phyloP scores from a whole-genome alignment of 2,329 filamentous ascomycete species.

The Talaromyces amestolkiae region DNA sequence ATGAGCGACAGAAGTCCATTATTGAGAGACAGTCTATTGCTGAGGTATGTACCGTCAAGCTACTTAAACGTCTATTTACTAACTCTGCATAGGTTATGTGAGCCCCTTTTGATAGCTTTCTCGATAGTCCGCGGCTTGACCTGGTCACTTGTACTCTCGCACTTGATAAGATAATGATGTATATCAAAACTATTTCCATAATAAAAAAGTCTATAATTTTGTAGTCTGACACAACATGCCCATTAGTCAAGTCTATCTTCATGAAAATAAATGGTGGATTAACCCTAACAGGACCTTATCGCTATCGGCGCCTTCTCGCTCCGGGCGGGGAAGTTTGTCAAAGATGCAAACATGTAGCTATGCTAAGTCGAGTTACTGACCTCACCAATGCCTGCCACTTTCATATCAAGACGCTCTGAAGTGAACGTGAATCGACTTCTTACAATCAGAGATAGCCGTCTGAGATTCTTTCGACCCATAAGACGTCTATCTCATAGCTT shows the following conservation, averaged over 20 bases:
- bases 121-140: background rate
- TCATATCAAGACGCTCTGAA: background rate
- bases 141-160: background rate
- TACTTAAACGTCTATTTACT: background rate
- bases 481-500: background rate
- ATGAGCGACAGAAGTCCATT: constrained; percentile 80
- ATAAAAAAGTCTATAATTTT: no score
- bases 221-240: background rate
- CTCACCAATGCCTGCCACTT: background rate
- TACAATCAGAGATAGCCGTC: background rate
- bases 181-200: no score
- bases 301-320: background rate
- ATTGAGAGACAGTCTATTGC: constrained; percentile 66
- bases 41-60: constrained; percentile 38
- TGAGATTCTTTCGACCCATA: background rate
- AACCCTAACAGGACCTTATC: background rate
- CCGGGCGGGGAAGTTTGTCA: constrained; percentile 7
- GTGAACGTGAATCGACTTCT: background rate
- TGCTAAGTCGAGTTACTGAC: background rate
- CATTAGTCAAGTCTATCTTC: background rate
- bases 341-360: constrained; percentile 5
- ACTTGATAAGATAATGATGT: no score
- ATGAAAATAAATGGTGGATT: background rate
- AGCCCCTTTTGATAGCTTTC: background rate
- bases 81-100: constrained; percentile 18